Evolutionary conservation across 208 protist species (phyloP).

Genomic region (Leishmania turanica): DNA sequence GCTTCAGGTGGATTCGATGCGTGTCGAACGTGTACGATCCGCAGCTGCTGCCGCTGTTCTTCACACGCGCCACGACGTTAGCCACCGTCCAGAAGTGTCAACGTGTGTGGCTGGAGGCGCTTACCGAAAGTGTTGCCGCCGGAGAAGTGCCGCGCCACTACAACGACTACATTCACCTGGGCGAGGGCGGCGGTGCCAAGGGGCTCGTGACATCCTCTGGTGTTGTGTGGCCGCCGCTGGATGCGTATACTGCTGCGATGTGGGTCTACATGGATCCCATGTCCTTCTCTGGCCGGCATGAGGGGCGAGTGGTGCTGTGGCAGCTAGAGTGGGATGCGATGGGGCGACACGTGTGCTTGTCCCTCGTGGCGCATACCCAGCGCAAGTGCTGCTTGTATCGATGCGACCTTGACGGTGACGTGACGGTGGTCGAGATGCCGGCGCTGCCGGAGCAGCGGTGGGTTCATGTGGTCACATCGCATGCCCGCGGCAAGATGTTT

Average conservation of each 20-base stretch:
- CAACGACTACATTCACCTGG: conserved; percentile 44
- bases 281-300: conserved; percentile 13
- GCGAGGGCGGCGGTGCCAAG: conserved; percentile 41
- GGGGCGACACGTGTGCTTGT: conserved; percentile 29
- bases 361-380: conserved; percentile 30
- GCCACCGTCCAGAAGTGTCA: conserved; percentile 23
- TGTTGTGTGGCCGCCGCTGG: conserved; percentile 56
- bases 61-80: conserved; percentile 14
- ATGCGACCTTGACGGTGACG: conserved; percentile 32
- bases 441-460: conserved; percentile 48
- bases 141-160: conserved; percentile 3
- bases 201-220: conserved; percentile 34
- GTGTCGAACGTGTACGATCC: conserved; percentile 36
- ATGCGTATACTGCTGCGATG: conserved; percentile 46
- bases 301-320: conserved; percentile 40
- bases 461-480: conserved; percentile 51
- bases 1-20: conserved; percentile 33
- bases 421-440: conserved; percentile 41
- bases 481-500: conserved; percentile 42
- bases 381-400: conserved; percentile 36
- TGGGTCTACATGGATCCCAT: conserved; percentile 53
- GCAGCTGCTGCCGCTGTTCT: conserved; percentile 34
- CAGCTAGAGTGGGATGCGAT: conserved; percentile 38
- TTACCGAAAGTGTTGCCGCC: neutral
- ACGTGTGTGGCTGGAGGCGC: conserved; percentile 35